A percentile compares a stretch with the other conserved stretches of the same genome.
Conservation (phyloP, 2,329 filamentous ascomycete species). For the Raffaelea albimanens region DNA sequence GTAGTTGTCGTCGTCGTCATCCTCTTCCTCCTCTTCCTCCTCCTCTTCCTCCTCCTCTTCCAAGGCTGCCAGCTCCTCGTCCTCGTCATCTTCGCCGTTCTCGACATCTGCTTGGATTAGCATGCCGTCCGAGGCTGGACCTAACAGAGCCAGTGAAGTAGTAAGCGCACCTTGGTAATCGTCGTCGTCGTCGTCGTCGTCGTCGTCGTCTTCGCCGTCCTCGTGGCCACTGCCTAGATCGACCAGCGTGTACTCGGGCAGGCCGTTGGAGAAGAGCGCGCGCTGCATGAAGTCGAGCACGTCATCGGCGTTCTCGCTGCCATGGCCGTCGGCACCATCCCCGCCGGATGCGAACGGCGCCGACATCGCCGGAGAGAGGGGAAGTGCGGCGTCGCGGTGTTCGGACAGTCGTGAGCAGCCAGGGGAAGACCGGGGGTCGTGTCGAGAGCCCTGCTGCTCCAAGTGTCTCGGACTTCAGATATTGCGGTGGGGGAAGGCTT, state of each 20-base stretch:
- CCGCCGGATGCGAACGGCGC: no score
- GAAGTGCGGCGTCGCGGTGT: no score
- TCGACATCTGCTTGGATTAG: constrained; percentile 6
- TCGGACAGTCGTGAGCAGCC: no score
- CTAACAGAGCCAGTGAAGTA: background rate
- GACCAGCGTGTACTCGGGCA: background rate
- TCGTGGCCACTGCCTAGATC: background rate
- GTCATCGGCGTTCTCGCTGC: no score
- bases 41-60: constrained; percentile 15
- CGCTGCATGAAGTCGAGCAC: background rate
- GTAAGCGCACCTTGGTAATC: constrained; percentile 2
- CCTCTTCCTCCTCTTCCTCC: constrained; percentile 13
- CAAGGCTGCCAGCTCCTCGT: no score
- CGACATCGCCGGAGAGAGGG: no score
- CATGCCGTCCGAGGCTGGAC: no score
- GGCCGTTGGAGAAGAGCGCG: background rate
- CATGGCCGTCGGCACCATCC: no score
- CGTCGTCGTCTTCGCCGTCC: constrained; percentile 14
- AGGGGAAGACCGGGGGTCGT: no score
- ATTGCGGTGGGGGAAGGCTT: no score
- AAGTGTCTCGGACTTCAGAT: no score
- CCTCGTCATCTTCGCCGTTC: background rate
- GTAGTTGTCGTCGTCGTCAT: constrained; percentile 16
- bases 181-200: constrained; percentile 12
- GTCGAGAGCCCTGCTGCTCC: no score